Evolutionary conservation across 2,329 filamentous ascomycete species (phyloP).

Genomic region (Aspergillus felis): DNA sequence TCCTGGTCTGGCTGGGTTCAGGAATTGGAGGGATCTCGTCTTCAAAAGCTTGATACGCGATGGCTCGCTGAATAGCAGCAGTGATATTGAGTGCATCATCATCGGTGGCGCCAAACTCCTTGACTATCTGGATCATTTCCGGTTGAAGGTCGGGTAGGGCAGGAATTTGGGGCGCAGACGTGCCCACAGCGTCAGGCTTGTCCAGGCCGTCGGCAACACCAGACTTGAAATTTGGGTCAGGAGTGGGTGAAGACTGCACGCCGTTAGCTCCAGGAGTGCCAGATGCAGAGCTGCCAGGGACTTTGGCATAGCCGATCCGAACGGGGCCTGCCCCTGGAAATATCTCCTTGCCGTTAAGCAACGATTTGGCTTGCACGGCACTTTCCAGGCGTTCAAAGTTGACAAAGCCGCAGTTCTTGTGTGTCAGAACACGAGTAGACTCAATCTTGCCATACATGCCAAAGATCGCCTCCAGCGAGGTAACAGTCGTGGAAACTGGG

Average conservation of each 20-base stretch:
- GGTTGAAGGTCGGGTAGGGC: conserved; percentile 71
- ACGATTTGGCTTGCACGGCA: conserved; percentile 80
- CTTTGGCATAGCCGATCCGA: conserved; percentile 95
- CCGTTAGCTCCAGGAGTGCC: conserved; percentile 86
- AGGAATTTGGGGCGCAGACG: conserved; percentile 55
- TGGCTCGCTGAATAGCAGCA: conserved; percentile 69
- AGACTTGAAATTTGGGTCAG: conserved; percentile 65
- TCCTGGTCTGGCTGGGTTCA: conserved; percentile 81
- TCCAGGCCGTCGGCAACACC: conserved; percentile 27
- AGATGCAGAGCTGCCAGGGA: conserved; percentile 72
- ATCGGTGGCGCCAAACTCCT: conserved; percentile 78
- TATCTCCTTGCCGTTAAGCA: conserved; percentile 94
- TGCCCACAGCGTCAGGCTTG: conserved; percentile 29
- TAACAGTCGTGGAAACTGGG: conserved; percentile 92
- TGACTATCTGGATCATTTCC: conserved; percentile 81
- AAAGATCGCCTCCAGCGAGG: conserved; percentile 92
- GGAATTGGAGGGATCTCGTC: conserved; percentile 85
- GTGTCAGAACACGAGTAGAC: conserved; percentile 87
- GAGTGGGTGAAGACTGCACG: conserved; percentile 84
- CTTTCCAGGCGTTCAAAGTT: conserved; percentile 93
- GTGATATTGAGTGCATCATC: conserved; percentile 73
- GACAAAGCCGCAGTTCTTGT: conserved; percentile 99
- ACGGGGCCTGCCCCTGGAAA: conserved; percentile 95
- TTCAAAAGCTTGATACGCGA: conserved; percentile 67
- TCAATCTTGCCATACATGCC: conserved; percentile 86